These are phyloP conservation scores for Draba incana DNA, from an alignment of 345 rosid species.

Conservation along the genomic window DNA sequence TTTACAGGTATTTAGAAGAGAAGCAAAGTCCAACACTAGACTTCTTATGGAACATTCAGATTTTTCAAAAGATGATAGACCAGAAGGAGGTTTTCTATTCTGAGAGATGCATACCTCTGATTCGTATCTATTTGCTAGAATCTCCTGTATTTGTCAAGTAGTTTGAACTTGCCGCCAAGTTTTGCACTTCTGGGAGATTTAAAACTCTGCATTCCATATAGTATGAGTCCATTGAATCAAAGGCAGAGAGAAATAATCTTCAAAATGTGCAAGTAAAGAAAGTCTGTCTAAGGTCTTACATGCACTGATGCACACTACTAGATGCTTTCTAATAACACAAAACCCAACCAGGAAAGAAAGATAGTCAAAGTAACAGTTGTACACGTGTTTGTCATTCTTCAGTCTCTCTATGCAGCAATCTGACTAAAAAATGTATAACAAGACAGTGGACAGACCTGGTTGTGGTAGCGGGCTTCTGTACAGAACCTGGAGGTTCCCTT, in stretches of 20 bases:
- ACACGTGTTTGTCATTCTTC: no score
- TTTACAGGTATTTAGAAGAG: no score
- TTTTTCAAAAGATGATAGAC: no score
- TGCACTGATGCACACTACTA: neutral
- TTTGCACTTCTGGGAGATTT: slow-evolving; percentile 70
- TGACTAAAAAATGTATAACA: neutral
- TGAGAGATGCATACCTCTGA: slow-evolving; percentile 47
- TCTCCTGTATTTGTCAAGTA: slow-evolving; percentile 49
- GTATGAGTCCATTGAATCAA: slow-evolving; percentile 14
- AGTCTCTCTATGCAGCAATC: neutral
- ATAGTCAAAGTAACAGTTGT: neutral
- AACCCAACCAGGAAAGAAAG: neutral
- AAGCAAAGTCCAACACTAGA: no score
- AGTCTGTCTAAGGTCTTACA: slow-evolving; percentile 1
- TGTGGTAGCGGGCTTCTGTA: no score
- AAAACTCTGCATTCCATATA: slow-evolving; percentile 60
- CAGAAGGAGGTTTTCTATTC: neutral
- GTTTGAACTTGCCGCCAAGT: no score
- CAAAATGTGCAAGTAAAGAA: slow-evolving; percentile 17
- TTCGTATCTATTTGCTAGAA: slow-evolving; percentile 50
- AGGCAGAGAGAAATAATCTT: slow-evolving; percentile 24
- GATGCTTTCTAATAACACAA: slow-evolving; percentile 15
- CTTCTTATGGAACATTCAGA: no score
- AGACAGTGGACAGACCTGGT: slow-evolving; percentile 48
- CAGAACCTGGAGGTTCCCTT: slow-evolving; percentile 46